A percentile compares a stretch with the other conserved stretches of the same genome.
Conservation (phyloP, 768 basidiomycete species). For the Suillus clintonianus region DNA sequence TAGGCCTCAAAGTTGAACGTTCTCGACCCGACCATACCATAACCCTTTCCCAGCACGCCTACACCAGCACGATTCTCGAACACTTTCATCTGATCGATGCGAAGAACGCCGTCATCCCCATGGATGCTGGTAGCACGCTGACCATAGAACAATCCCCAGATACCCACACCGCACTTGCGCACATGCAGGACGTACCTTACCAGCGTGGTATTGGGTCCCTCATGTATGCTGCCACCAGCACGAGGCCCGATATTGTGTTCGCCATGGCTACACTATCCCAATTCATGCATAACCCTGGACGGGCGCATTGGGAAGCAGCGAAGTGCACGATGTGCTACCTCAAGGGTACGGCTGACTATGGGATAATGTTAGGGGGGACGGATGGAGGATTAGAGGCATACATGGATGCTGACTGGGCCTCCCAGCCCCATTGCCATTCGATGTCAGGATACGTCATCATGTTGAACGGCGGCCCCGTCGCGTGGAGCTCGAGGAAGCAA, state of each 20-base stretch:
- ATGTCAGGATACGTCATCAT: conserved; percentile 28
- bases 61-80: conserved; percentile 20
- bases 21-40: conserved; percentile 5
- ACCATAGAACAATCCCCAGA: conserved; percentile 5
- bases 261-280: conserved; percentile 16
- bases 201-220: conserved; percentile 31
- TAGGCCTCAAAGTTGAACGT: conserved; percentile 18
- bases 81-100: conserved; percentile 23
- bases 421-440: conserved; percentile 20
- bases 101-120: conserved; percentile 22
- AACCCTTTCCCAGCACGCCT: conserved; percentile 20
- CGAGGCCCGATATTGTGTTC: conserved; percentile 36
- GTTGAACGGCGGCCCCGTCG: conserved; percentile 17
- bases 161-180: conserved; percentile 13
- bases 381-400: conserved; percentile 10
- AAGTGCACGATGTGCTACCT: conserved; percentile 14
- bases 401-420: conserved; percentile 29
- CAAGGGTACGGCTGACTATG: conserved; percentile 5
- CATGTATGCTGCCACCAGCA: conserved; percentile 34
- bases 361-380: neutral
- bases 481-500: neutral
- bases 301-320: neutral
- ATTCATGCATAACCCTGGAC: neutral
- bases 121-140: too few species aligned
- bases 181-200: conserved; percentile 29